Percentiles rank a stretch among this genome's conserved stretches.
These are phyloP conservation scores for Suillus brevipes DNA, from an alignment of 768 basidiomycete species.

Conservation along the genomic window DNA sequence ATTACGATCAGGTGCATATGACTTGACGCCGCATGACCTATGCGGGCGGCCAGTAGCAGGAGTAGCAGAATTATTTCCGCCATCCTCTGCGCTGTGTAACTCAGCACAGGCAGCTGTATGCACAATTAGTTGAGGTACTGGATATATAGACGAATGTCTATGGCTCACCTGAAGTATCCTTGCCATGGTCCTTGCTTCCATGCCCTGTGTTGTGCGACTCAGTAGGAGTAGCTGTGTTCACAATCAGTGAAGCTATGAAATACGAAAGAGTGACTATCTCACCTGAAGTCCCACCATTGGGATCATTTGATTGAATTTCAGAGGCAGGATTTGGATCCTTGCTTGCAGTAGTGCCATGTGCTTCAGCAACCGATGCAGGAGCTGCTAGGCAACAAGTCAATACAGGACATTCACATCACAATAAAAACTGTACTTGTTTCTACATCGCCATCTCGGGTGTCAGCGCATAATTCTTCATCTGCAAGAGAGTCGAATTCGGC, in stretches of 20 bases:
- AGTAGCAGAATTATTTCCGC: not conserved
- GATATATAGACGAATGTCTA: not conserved
- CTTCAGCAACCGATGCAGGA: too few species aligned
- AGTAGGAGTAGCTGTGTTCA: not conserved
- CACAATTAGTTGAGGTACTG: not conserved
- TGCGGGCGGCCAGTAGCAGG: not conserved
- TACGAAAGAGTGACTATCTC: not conserved
- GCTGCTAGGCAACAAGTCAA: too few species aligned
- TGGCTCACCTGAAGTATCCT: conserved; percentile 1
- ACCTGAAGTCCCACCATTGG: not conserved
- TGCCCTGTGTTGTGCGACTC: not conserved
- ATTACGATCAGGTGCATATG: not conserved
- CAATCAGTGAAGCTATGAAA: not conserved
- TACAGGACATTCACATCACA: too few species aligned
- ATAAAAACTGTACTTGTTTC: not conserved
- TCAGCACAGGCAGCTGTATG: not conserved
- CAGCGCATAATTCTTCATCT: not conserved
- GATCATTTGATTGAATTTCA: too few species aligned
- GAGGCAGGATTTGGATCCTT: too few species aligned
- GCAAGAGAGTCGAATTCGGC: not conserved
- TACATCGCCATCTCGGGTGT: not conserved
- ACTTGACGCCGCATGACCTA: not conserved
- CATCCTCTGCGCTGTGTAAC: not conserved
- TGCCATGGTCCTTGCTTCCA: not conserved
- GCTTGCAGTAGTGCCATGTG: too few species aligned